phyloP scores from a whole-genome alignment of 768 basidiomycete species.

The Piloderma croceum region DNA sequence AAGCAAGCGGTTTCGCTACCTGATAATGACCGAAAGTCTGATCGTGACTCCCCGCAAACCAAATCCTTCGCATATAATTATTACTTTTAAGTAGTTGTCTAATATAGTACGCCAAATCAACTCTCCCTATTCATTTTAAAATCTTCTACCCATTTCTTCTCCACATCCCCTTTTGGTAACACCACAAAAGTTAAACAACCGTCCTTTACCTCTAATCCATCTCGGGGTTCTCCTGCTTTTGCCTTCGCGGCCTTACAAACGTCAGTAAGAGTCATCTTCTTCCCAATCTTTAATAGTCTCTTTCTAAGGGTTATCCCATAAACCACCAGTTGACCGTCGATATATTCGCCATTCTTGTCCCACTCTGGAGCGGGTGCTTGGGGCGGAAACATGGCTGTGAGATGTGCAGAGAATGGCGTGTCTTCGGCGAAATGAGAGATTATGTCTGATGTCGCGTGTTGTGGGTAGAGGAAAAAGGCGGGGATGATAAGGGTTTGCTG shows the following conservation, averaged over 20 bases:
- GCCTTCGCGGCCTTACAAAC: conserved; percentile 60
- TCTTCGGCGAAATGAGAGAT: conserved; percentile 83
- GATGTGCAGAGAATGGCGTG: conserved; percentile 73
- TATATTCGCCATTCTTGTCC: conserved; percentile 71
- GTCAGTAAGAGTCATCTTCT: conserved; percentile 80
- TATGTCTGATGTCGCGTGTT: conserved; percentile 83
- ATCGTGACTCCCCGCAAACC: no score
- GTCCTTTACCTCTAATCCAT: conserved; percentile 82
- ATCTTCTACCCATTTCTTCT: conserved; percentile 82
- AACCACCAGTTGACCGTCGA: conserved; percentile 56
- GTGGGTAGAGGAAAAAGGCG: conserved; percentile 90
- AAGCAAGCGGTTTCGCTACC: no score
- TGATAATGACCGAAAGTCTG: no score
- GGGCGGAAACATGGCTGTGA: conserved; percentile 80
- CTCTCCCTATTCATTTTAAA: conserved; percentile 60
- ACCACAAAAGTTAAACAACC: conserved; percentile 78
- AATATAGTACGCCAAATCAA: no score
- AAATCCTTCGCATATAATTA: no score
- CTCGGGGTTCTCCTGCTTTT: conserved; percentile 52
- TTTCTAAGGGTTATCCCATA: conserved; percentile 78
- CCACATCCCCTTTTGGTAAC: conserved; percentile 68
- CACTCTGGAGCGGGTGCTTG: conserved; percentile 60
- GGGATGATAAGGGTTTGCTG: conserved; percentile 68
- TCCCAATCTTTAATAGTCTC: conserved; percentile 84
- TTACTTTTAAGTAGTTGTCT: no score